Evolutionary conservation across 768 basidiomycete genomes (phyloP), one percentile per base, ranked within the genome.

Genomic region (Sarcodon aspratus): DNA sequence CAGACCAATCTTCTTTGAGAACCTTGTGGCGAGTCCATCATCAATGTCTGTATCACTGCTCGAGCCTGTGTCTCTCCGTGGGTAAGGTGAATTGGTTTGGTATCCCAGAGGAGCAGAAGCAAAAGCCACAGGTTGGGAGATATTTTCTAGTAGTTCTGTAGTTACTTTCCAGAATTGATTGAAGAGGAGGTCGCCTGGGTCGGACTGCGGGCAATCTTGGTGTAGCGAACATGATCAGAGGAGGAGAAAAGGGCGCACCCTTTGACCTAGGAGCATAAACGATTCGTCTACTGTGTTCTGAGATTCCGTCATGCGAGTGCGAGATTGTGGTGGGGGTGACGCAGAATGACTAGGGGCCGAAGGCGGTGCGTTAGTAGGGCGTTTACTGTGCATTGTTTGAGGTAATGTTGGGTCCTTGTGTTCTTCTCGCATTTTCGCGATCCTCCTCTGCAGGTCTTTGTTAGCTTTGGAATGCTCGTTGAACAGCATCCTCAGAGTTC

Each of bases 141-240:
- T 71, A 56, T 88, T 84, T 56, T 91, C 86, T 43, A 91, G 63
- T 78, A 89, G 82, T 36, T 81, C 85, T 63, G 91, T 86, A 70
- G 90, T 83, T 45, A 85, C 85, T 55, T 76, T 80, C 89, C 89
- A 92, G 59, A 91, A 92, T 56, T 87, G 77, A 59, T 89, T 88
- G 68, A 92, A 92, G 5, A 42, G 40, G 27, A 86, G 81, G 58
- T 92, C 89, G 4, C 83, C 79, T 2, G 87, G 82, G 58, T 92
- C 89, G 48, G 56, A 56, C 61, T 60, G 27, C 5, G 32, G 9
- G 18, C 32, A 35, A 34, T 13, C 36, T 27, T 36, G 47, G 37
- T 52, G 50, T 44, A 36, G 37, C 36, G 36, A 12, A 47, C 48
- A 48, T 40, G 32, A 18, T n/a, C 48, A 40, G 37, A 37, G 17